These are phyloP conservation scores for Paraphoma chrysanthemicola DNA, from an alignment of 2,329 filamentous ascomycete genomes.

Conservation along the genomic window DNA sequence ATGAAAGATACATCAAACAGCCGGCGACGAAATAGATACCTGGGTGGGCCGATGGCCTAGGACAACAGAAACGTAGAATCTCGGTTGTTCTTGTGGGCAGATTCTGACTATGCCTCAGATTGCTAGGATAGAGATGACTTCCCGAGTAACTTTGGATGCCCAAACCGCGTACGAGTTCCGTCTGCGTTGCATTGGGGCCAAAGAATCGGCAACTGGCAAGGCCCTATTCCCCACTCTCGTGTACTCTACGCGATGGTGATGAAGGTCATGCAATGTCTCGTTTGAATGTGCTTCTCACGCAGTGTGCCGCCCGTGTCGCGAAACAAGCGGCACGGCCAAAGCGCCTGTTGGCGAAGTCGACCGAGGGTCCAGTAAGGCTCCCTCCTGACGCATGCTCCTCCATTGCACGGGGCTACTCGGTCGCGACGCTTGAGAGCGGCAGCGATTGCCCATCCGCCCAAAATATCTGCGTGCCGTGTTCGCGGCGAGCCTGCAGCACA, in stretches of 20 bases:
- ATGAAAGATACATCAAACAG: not conserved
- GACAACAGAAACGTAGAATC: no score
- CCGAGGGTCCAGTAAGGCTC: not conserved
- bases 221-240: no score
- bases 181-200: no score
- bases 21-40: not conserved
- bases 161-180: no score
- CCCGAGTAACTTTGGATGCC: no score
- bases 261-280: no score
- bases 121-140: no score
- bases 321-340: not conserved
- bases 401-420: not conserved
- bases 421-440: not conserved
- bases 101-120: no score
- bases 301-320: not conserved
- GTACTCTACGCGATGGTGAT: no score
- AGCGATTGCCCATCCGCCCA: not conserved
- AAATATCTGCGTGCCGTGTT: not conserved
- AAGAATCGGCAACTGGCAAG: no score
- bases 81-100: no score
- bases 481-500: not conserved
- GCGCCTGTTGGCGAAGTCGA: not conserved
- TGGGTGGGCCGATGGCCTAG: not conserved
- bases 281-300: no score
- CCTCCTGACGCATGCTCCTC: not conserved